Evolutionary conservation across 352 stramenopile genomes (phyloP), one percentile per base, ranked within the genome.

Genomic region (Aphanomyces cochlioides): DNA sequence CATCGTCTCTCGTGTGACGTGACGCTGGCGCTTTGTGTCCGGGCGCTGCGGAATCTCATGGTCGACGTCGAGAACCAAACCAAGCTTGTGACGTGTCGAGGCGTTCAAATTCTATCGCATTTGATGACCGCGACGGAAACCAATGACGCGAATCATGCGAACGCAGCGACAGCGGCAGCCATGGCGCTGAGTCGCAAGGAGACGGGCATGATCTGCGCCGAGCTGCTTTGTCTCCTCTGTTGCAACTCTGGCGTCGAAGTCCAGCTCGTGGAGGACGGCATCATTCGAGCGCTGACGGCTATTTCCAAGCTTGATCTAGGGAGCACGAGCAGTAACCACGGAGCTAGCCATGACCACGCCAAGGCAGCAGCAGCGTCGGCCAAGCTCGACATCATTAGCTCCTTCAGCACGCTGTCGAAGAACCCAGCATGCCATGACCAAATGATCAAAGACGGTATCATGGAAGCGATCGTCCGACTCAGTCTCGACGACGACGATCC

Each of bases 11-110:
- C 75, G 43, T 92, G 83, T 36, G 72, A 89, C n/a, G 72, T 72
- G 45, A 91, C 81, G 21, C 82, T 82, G 39, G 75, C 72, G 10
- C 69, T 82, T 0, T 89, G 86, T 40, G 84, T 93, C 4, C 85
- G 90, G 40, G 69, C 81, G n/a, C 73, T 93, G 8, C 83, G 83
- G 39, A 93, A 93, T 47, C 74, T 93, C 37, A 83, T 93, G 53
- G 83, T 79, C 3, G 63, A 81, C 5, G 66, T 71, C 15, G 53
- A 60, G n/a, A 93, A 92, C 61, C 76, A 90, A 50, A 76, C 78
- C 47, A 79, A 79, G 21, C 88, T 93, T 47, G 83, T 92, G 15
- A 75, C 75, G 21, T 79, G 75, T 53, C 80, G 86, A 57, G 84
- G 86, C 5, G 74, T 93, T 17, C 75, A 77, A 36, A 93, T 85